Base-by-base conservation (phyloP, 2,329 filamentous ascomycete genomes). In the Neophaeococcomyces aloes region DNA sequence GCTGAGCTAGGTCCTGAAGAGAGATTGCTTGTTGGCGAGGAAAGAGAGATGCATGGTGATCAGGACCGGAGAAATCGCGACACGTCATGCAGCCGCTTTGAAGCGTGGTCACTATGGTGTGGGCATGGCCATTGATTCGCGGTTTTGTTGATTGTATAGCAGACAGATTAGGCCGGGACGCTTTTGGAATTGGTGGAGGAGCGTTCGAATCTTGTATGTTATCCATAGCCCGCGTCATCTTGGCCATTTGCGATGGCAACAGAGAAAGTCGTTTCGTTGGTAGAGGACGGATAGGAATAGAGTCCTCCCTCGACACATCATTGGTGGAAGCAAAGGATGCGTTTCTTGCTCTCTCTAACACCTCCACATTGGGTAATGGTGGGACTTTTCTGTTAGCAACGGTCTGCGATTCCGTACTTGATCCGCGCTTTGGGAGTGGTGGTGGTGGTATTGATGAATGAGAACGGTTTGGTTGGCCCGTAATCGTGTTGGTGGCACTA, bases 1-100 rank as follows among this genome's bases (percentile, higher is more conserved):
- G 76, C 40, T 76, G 74, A 0, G 88, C 87, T 18, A 98, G 72
- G 66, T 84, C 84, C 15, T 74, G 76, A 3, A 91, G 68, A 0
- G 82, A 79, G 34, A 86, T 86, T 14, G 95, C 72, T 1, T 78
- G 75, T 34, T 81, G 65, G 23, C 79, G 71, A 4, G 88, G 86
- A 57, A 86, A 87, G 51, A 78, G 79, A 4, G 83, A 74, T 4
- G 86, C 89, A 52, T 93, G 80, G 11, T 64, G 63, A 63, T 96
- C 91, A 0, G 86, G 82, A 0, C 66, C 78, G 5, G 85, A 87
- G 63, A 93, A 96, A 65, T 96, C 88, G 51, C 88, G 79, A 60
- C 91, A 96, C 46, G 78, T 68, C 41, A 94, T 71, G 60, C 91
- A 96, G n/a, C 56, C 57, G 23, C 38, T 42, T 17, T 27, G 6